Base-by-base conservation (phyloP, 805 yeast species). In the Metschnikowia rubicola region DNA sequence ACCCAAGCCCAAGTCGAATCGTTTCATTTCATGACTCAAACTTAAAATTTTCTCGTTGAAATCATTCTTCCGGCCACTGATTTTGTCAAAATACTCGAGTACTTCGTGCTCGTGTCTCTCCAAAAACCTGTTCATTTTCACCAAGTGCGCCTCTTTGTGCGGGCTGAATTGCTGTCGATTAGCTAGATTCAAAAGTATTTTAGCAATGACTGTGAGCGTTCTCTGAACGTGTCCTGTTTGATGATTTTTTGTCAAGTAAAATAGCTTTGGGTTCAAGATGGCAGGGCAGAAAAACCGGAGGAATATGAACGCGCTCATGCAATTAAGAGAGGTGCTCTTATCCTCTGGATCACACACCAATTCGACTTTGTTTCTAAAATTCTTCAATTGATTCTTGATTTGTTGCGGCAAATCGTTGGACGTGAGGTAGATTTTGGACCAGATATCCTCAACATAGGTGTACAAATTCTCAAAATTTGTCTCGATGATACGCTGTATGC, bases 221-320 rank as follows among this genome's bases (percentile, higher is more conserved):
- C 96, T 74, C 53, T 89, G 91, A 2, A 83, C 74, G 10, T 74
- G 73, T 2, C 90, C 88, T 8, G 82, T 75, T 49, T 89, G 88
- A 55, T 87, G 92, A 33, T 78, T 73, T 43, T 79, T 75, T 0
- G 88, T 79, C 41, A 94, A 70, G 50, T 83, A 82, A 63, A 89
- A 90, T 41, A 91, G 65, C 58, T 88, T 89, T 0, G 99, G 99
- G 58, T 89, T 91, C 60, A 94, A 67, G 29, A 92, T 78, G 0
- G 96, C 96, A 0, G 99, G 98, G 58, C 97, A 90, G 53, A 90
- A 78, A 64, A 72, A 72, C 47, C 77, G 55, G 50, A 92, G 67
- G 62, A 92, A 94, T 10, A 92, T 68, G 58, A 94, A 87, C 0
- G 96, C 90, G 17, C 94, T 79, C 30, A 91, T 68, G 41, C 96